Percentiles rank a stretch among this genome's conserved stretches.
These are phyloP conservation scores for Saxophila tyrrhenica DNA, from an alignment of 495 filamentous ascomycete genomes.

Conservation along the genomic window DNA sequence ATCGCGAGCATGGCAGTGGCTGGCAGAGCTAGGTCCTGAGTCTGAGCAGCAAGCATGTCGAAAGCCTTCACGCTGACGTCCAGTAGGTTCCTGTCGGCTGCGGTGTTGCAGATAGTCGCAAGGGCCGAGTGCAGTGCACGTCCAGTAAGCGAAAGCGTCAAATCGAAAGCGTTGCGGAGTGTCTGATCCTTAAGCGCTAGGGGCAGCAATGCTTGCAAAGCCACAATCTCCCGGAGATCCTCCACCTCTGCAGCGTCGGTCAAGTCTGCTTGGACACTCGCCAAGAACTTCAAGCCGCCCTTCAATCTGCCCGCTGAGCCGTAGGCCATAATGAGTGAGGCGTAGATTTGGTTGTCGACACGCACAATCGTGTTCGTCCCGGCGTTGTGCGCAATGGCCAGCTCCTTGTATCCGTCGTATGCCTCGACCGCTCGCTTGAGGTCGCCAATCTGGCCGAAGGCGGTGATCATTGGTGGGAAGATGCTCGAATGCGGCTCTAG, in stretches of 20 bases:
- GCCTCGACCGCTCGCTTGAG: slow-evolving; percentile 83
- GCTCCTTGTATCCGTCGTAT: slow-evolving; percentile 82
- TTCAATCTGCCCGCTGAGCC: slow-evolving; percentile 63
- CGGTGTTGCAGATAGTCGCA: slow-evolving; percentile 47
- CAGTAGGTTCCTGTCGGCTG: slow-evolving; percentile 70
- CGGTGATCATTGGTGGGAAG: slow-evolving; percentile 84
- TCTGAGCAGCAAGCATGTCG: slow-evolving; percentile 32
- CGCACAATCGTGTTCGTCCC: slow-evolving; percentile 61
- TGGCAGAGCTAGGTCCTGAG: slow-evolving; percentile 43
- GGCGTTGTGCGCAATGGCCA: slow-evolving; percentile 69
- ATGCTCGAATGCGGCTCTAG: slow-evolving; percentile 64
- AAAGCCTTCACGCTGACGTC: slow-evolving; percentile 60
- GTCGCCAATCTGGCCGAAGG: slow-evolving; percentile 71
- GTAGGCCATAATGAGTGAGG: slow-evolving; percentile 77
- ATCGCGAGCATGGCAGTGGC: slow-evolving; percentile 80
- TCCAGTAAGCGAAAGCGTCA: slow-evolving; percentile 36
- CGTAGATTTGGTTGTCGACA: slow-evolving; percentile 74
- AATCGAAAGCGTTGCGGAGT: slow-evolving; percentile 47
- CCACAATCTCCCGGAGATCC: slow-evolving; percentile 56
- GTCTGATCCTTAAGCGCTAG: slow-evolving; percentile 52
- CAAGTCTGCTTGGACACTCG: slow-evolving; percentile 55
- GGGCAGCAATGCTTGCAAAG: slow-evolving; percentile 62
- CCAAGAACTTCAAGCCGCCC: slow-evolving; percentile 70
- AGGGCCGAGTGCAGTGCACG: slow-evolving; percentile 43
- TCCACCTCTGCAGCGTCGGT: slow-evolving; percentile 36